Conservation (phyloP, 1,284 basidiomycete species). For the Waitea zeae region DNA sequence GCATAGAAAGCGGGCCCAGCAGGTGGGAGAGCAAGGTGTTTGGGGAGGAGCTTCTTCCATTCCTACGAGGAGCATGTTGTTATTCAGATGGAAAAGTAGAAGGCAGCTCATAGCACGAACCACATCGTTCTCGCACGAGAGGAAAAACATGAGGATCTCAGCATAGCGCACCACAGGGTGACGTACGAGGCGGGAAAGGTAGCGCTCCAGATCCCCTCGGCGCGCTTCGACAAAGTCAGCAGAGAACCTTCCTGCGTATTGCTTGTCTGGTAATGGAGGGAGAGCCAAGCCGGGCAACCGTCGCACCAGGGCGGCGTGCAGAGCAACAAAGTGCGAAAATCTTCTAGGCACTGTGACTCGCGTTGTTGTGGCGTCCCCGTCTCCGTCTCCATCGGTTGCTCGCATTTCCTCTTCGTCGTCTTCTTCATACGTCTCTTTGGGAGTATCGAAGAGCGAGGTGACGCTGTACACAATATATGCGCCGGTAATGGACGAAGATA, state of each 20-base stretch:
- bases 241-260: constrained; percentile 66
- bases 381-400: constrained; percentile 17
- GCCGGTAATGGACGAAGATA: constrained; percentile 43
- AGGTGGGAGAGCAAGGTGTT: constrained; percentile 37
- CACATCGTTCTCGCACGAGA: constrained; percentile 53
- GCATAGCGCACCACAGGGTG: constrained; percentile 68
- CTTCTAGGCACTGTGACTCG: constrained; percentile 61
- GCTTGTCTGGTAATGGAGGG: constrained; percentile 71
- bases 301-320: constrained; percentile 50
- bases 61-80: constrained; percentile 25
- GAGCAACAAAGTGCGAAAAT: constrained; percentile 70
- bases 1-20: constrained; percentile 62
- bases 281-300: constrained; percentile 61
- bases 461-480: constrained; percentile 64
- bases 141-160: constrained; percentile 68
- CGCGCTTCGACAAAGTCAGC: constrained; percentile 71
- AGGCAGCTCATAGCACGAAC: constrained; percentile 25
- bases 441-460: constrained; percentile 46
- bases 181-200: constrained; percentile 51
- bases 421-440: constrained; percentile 10
- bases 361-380: constrained; percentile 12
- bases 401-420: constrained; percentile 9
- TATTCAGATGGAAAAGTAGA: too few relatives aligned
- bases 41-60: constrained; percentile 49
- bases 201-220: constrained; percentile 63